Conservation (phyloP, 164 flowering plant species). For the Buxus sempervirens region DNA sequence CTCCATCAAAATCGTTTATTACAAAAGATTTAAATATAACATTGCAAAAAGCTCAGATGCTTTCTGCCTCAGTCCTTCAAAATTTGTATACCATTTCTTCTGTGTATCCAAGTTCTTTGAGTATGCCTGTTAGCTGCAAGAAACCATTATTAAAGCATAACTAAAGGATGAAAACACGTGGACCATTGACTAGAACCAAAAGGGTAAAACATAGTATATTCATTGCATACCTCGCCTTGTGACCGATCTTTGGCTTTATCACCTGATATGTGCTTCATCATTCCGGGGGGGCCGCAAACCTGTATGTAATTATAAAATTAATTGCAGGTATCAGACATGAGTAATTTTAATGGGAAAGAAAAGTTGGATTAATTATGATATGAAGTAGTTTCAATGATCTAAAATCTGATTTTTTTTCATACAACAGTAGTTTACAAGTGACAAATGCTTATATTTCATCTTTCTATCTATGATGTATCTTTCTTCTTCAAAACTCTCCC, state of each 20-base stretch:
- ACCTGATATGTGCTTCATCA: slow-evolving; percentile 67
- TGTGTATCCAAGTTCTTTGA: slow-evolving; percentile 81
- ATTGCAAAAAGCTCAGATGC: background rate
- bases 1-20: slow-evolving; percentile 3
- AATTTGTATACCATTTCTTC: slow-evolving; percentile 95
- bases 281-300: slow-evolving; percentile 86
- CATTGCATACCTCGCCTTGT: slow-evolving; percentile 77
- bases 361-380: background rate
- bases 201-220: background rate
- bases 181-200: background rate
- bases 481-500: too few relatives aligned
- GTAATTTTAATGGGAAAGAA: background rate
- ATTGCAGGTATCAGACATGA: background rate
- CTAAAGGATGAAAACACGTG: background rate
- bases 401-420: too few relatives aligned
- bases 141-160: background rate
- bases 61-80: slow-evolving; percentile 25
- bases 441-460: too few relatives aligned
- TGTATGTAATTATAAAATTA: slow-evolving; percentile 21
- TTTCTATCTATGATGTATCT: too few relatives aligned
- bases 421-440: background rate
- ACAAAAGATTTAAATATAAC: slow-evolving; percentile 4
- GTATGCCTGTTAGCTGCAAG: slow-evolving; percentile 73
- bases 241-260: slow-evolving; percentile 71
- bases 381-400: background rate